These are phyloP conservation scores for Rhodosporidiobolus odoratus DNA, from an alignment of 768 basidiomycete genomes.

Conservation along the genomic window DNA sequence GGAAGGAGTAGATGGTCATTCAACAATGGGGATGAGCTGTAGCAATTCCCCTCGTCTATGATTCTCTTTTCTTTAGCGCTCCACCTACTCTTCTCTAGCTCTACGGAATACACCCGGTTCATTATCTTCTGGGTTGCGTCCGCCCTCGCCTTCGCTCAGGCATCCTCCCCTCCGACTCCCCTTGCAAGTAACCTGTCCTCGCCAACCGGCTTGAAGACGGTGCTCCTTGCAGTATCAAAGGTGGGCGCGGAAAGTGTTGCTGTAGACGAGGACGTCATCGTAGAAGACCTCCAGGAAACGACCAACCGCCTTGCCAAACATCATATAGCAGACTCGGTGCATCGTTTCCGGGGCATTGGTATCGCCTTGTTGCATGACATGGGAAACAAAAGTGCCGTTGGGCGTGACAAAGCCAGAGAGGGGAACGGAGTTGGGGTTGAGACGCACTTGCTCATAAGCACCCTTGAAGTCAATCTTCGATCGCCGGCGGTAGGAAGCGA, in stretches of 20 bases:
- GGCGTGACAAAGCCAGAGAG: slow-evolving; percentile 48
- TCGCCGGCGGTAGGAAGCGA: slow-evolving; percentile 26
- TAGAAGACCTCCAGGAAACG: slow-evolving; percentile 52
- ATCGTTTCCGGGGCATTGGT: slow-evolving; percentile 53
- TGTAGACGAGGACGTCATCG: slow-evolving; percentile 54
- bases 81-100: no score
- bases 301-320: slow-evolving; percentile 47
- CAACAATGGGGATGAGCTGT: no score
- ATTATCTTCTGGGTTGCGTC: no score
- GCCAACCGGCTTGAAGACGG: no score
- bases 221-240: no score
- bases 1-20: no score
- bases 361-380: slow-evolving; percentile 52
- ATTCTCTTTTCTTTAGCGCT: no score
- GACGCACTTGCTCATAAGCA: slow-evolving; percentile 49
- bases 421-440: slow-evolving; percentile 44
- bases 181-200: no score
- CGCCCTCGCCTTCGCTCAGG: no score
- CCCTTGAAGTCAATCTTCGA: slow-evolving; percentile 51
- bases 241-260: slow-evolving; percentile 47
- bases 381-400: slow-evolving; percentile 49
- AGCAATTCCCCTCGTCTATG: no score
- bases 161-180: no score
- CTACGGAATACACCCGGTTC: no score
- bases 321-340: slow-evolving; percentile 48